Evolutionary conservation across 305 asterid genomes (phyloP).

Genomic region (Fraxinus nigra): DNA sequence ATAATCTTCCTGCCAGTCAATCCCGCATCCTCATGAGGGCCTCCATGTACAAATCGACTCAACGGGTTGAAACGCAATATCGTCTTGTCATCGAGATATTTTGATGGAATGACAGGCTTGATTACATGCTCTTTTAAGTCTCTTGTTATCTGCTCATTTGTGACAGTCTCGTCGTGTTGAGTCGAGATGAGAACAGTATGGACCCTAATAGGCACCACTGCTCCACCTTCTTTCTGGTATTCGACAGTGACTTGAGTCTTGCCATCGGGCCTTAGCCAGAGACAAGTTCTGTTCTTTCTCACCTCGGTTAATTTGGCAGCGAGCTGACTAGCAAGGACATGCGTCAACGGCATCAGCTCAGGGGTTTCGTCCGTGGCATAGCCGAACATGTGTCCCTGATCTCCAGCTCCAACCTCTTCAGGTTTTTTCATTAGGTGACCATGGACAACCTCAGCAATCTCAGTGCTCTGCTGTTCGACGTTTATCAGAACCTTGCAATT

Average conservation of each 20-base stretch:
- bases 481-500: constrained; percentile 24
- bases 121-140: constrained; percentile 27
- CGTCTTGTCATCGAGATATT: constrained; percentile 28
- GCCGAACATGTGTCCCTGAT: constrained; percentile 43
- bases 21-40: constrained; percentile 31
- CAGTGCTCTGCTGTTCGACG: constrained; percentile 17
- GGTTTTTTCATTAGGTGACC: constrained; percentile 32
- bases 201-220: constrained; percentile 28
- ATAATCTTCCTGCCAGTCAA: constrained; percentile 33
- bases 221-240: constrained; percentile 30
- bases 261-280: constrained; percentile 40
- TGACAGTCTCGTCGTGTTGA: constrained; percentile 29
- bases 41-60: constrained; percentile 21
- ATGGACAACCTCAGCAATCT: constrained; percentile 28
- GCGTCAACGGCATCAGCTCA: constrained; percentile 37
- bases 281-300: constrained; percentile 31
- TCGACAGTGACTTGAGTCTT: constrained; percentile 35
- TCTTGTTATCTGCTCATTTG: constrained; percentile 19
- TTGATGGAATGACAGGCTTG: constrained; percentile 22
- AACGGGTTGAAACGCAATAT: constrained; percentile 23
- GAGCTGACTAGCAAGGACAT: constrained; percentile 29
- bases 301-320: constrained; percentile 25
- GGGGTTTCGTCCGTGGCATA: constrained; percentile 39
- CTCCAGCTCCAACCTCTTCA: constrained; percentile 40
- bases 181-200: constrained; percentile 31